Evolutionary conservation across 257 asterid species (phyloP).

Genomic region (Solanum stenotomum): DNA sequence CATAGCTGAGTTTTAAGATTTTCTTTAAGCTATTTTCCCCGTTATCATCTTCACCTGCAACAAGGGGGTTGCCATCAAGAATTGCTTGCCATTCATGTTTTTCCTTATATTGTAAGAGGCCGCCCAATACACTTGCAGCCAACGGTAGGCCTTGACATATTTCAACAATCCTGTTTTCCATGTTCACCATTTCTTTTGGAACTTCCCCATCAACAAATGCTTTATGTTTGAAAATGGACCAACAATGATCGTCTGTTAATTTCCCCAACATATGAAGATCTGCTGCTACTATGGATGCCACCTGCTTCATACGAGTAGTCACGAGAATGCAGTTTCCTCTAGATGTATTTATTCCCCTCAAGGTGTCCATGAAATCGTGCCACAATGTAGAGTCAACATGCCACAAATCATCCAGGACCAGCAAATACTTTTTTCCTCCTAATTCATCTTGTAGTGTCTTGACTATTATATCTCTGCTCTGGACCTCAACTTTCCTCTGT

Average conservation of each 20-base stretch:
- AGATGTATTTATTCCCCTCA: too few species aligned
- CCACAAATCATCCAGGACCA: constrained; percentile 28
- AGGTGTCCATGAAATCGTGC: too few species aligned
- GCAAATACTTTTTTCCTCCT: neutral
- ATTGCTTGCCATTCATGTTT: too few species aligned
- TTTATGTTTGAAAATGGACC: neutral
- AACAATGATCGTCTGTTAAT: neutral
- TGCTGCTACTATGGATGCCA: neutral
- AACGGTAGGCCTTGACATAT: constrained; percentile 5
- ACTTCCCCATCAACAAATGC: neutral
- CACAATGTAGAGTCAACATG: too few species aligned
- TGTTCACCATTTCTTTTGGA: neutral
- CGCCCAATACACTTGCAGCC: neutral
- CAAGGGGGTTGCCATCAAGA: too few species aligned
- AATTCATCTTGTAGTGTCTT: neutral
- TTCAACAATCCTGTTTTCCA: neutral
- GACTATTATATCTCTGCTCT: constrained; percentile 7
- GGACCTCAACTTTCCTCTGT: too few species aligned
- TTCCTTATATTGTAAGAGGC: too few species aligned
- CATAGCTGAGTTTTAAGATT: too few species aligned
- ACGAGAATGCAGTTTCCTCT: too few species aligned
- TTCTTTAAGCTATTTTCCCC: neutral
- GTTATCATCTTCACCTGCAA: neutral
- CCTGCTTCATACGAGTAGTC: constrained; percentile 7
- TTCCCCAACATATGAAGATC: neutral